These are phyloP conservation scores for Copromyces sp. DNA, from an alignment of 495 filamentous ascomycete genomes.

Conservation along the genomic window DNA sequence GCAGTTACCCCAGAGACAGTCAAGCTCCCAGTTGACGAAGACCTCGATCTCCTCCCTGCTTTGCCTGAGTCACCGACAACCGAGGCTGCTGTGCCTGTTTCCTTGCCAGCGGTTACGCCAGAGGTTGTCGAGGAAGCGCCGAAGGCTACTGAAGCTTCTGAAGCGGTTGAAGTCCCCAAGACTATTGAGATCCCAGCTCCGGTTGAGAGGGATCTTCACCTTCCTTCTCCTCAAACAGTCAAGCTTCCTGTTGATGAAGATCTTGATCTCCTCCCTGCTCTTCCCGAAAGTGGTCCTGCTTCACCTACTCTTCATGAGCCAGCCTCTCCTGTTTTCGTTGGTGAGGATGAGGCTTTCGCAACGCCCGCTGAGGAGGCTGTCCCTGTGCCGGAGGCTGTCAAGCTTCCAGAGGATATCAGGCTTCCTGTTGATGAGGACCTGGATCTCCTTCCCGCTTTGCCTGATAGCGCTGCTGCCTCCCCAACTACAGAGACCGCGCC, in stretches of 20 bases:
- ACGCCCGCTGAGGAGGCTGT: not conserved
- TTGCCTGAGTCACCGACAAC: not conserved
- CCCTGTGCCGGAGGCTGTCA: too few species aligned
- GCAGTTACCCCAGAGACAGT: too few species aligned
- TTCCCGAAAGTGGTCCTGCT: not conserved
- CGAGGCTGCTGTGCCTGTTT: not conserved
- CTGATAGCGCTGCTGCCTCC: not conserved
- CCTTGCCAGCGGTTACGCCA: not conserved
- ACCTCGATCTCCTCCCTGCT: not conserved
- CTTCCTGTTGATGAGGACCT: not conserved
- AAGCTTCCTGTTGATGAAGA: not conserved
- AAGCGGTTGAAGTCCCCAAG: not conserved
- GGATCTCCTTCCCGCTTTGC: not conserved
- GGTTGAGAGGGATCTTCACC: not conserved
- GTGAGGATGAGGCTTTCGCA: not conserved
- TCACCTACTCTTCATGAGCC: not conserved
- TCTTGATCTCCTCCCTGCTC: not conserved
- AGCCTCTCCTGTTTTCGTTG: not conserved
- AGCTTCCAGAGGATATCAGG: not conserved
- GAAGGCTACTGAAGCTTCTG: not conserved
- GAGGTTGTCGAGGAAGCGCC: not conserved
- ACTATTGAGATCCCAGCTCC: not conserved
- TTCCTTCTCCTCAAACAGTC: not conserved
- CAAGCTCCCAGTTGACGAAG: not conserved
- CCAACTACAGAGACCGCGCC: constrained; percentile 8